A percentile compares a stretch with the other conserved stretches of the same genome.
phyloP scores from a whole-genome alignment of 2,329 filamentous ascomycete genomes.

The Didymella exigua region DNA sequence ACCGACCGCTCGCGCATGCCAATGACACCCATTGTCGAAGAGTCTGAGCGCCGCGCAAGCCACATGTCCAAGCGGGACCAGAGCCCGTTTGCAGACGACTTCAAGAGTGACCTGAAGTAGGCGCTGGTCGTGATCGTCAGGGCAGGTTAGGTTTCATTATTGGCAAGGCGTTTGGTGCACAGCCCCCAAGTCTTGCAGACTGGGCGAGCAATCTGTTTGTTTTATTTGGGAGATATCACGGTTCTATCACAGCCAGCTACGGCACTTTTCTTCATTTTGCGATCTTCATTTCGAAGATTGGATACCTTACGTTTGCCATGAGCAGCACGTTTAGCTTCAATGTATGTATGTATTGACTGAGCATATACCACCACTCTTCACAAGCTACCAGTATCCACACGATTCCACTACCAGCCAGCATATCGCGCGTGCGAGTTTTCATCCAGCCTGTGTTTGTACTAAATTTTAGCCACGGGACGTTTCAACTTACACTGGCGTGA shows the following conservation, averaged over 20 bases:
- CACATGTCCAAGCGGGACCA: conserved; percentile 38
- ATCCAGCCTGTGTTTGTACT: background rate
- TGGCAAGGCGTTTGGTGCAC: conserved; percentile 20
- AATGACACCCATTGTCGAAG: conserved; percentile 55
- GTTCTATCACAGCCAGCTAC: conserved; percentile 13
- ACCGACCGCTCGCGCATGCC: conserved; percentile 36
- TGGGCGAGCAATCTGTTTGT: conserved; percentile 17
- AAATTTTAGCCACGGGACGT: background rate
- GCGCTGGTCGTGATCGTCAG: background rate
- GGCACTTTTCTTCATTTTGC: conserved; percentile 13
- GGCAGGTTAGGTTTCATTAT: background rate
- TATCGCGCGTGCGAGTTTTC: background rate
- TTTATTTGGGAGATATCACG: conserved; percentile 15
- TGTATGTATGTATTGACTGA: conserved; percentile 19
- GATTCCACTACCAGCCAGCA: too few relatives aligned
- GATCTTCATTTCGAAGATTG: conserved; percentile 9
- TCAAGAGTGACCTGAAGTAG: conserved; percentile 22
- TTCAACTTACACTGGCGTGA: conserved; percentile 12
- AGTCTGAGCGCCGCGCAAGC: conserved; percentile 48
- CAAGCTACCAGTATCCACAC: too few relatives aligned
- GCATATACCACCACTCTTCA: conserved; percentile 1
- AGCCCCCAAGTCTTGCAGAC: conserved; percentile 17
- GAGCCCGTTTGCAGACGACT: conserved; percentile 44
- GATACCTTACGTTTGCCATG: conserved; percentile 11
- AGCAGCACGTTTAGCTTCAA: conserved; percentile 16